A percentile compares a stretch with the other conserved stretches of the same genome.
These are phyloP conservation scores for barley (Hordeum vulgare) DNA, from an alignment of 176 grass and related monocot species.

Conservation along the genomic window DNA sequence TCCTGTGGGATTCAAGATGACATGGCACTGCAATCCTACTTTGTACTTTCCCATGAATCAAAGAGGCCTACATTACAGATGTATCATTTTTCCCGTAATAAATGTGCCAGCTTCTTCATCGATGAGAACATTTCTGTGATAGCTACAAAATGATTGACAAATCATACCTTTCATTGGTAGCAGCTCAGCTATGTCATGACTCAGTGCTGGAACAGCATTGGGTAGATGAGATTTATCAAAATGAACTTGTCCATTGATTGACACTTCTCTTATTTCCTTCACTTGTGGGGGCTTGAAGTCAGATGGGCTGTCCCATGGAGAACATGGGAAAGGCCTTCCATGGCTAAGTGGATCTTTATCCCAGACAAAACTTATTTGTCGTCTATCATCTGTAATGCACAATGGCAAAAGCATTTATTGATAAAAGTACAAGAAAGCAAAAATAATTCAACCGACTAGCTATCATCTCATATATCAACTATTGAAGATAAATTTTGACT, in stretches of 20 bases:
- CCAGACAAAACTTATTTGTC: slow-evolving; percentile 84
- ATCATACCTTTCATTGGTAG: slow-evolving; percentile 48
- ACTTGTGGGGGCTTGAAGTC: slow-evolving; percentile 58
- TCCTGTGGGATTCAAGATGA: background rate
- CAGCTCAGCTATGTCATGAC: slow-evolving; percentile 46
- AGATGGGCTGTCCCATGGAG: slow-evolving; percentile 52
- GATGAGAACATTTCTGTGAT: background rate
- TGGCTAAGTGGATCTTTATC: slow-evolving; percentile 52
- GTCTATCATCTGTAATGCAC: slow-evolving; percentile 67
- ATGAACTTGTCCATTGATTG: slow-evolving; percentile 51
- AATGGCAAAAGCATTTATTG: slow-evolving; percentile 18
- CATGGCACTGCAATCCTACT: background rate
- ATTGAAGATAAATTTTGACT: background rate
- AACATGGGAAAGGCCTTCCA: slow-evolving; percentile 36
- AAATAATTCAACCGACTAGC: background rate
- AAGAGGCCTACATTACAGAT: background rate
- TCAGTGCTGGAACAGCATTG: slow-evolving; percentile 26
- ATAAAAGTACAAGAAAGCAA: background rate
- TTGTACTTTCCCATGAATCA: background rate
- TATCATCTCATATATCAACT: background rate
- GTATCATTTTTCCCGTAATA: background rate
- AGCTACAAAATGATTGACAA: slow-evolving; percentile 33
- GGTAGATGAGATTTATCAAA: slow-evolving; percentile 34
- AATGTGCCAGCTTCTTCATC: background rate
- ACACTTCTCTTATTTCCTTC: slow-evolving; percentile 49